These are phyloP conservation scores for Metarhizium anisopliae DNA, from an alignment of 2,329 filamentous ascomycete genomes.

Conservation along the genomic window DNA sequence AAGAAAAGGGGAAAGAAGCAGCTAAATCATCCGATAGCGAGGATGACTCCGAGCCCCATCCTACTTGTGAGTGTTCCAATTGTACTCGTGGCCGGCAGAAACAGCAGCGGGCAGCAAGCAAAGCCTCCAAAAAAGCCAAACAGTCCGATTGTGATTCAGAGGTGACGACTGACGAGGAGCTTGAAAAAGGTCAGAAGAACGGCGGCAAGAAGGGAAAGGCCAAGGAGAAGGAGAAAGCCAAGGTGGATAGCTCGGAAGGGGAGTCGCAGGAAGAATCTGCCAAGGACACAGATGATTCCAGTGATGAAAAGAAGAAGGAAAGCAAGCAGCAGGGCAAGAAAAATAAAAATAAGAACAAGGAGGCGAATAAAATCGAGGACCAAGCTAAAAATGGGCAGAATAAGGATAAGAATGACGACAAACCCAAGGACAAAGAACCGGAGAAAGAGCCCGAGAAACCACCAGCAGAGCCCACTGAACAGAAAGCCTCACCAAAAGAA, in stretches of 20 bases:
- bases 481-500: slow-evolving; percentile 1
- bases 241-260: slow-evolving; percentile 7
- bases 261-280: slow-evolving; percentile 15
- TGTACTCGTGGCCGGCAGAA: slow-evolving; percentile 15
- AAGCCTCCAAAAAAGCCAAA: slow-evolving; percentile 5
- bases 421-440: neutral
- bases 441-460: slow-evolving; percentile 5
- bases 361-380: slow-evolving; percentile 7
- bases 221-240: slow-evolving; percentile 15
- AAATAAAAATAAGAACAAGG: neutral
- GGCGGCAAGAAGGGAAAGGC: slow-evolving; percentile 12
- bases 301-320: slow-evolving; percentile 10
- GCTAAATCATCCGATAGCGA: slow-evolving; percentile 15
- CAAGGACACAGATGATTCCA: slow-evolving; percentile 11
- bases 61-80: slow-evolving; percentile 17
- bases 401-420: slow-evolving; percentile 10
- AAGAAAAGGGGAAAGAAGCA: slow-evolving; percentile 1
- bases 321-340: slow-evolving; percentile 9
- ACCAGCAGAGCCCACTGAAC: neutral
- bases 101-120: slow-evolving; percentile 2
- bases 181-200: slow-evolving; percentile 11
- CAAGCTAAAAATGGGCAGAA: slow-evolving; percentile 9
- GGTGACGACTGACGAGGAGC: slow-evolving; percentile 11
- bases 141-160: slow-evolving; percentile 2
- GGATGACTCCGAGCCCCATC: slow-evolving; percentile 25